Evolutionary conservation across 805 yeast genomes (phyloP), one percentile per base, ranked within the genome.

Genomic region (Clavispora phyllophila): DNA sequence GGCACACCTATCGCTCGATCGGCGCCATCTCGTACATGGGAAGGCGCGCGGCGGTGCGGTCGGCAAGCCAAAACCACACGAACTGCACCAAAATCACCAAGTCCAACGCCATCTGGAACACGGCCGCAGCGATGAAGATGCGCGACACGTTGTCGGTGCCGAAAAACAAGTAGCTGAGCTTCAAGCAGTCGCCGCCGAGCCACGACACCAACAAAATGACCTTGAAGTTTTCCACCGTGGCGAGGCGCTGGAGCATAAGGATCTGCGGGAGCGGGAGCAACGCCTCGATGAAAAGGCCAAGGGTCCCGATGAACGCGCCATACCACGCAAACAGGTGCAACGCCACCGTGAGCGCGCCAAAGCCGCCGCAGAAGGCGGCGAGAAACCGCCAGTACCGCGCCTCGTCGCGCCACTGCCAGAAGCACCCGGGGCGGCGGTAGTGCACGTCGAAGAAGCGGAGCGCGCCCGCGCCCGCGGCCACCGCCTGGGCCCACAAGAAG

Each of bases 401-500:
- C 44, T 76, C 77, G 5, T 76, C 71, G 50, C 73, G 70, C 96
- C 96, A 89, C 61, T 87, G 95, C 96, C 96, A 89, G 56, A 89
- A 87, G 29, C 72, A 61, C 38, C 70, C 72, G 1, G 88, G 82
- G 45, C 95, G 67, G 41, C 70, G 66, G 55, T 78, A 84, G 56
- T 76, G 76, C 15, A 85, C 85, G 60, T 86, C 93, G 59, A 84
- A 86, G 43, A 82, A 73, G 39, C 80, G 72, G 14, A 86, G 55
- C 40, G 70, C 54, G 13, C 37, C 41, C 41, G 45, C 43, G 33
- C 29, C 40, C 13, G 54, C 52, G 19, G 36, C 20, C 3, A 41
- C 14, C n/a, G 29, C 40, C 24, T 43, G 35, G 13, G 38, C 44
- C n/a, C 41, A 19, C 9, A 43, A 32, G 22, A 35, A 41, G 29